These are phyloP conservation scores for Guadua angustifolia DNA, from an alignment of 176 grass and related monocot species.

Conservation along the genomic window DNA sequence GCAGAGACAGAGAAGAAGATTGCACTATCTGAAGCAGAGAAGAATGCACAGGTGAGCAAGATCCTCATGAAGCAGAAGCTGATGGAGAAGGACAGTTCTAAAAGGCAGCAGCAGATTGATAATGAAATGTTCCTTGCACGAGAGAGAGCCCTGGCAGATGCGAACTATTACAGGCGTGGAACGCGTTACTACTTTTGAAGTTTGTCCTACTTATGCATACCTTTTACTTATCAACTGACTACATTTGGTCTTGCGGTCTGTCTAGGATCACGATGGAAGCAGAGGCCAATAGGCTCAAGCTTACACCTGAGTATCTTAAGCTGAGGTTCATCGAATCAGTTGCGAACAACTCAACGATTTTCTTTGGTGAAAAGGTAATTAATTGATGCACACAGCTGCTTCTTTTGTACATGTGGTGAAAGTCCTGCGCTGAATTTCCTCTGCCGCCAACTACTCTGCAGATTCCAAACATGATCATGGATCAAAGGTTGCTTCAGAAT, in stretches of 20 bases:
- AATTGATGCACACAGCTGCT: not conserved
- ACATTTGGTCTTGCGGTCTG: conserved; percentile 33
- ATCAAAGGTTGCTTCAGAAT: conserved; percentile 43
- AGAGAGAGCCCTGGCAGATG: conserved; percentile 82
- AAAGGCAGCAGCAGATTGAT: conserved; percentile 87
- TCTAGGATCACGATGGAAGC: conserved; percentile 87
- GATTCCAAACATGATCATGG: conserved; percentile 46
- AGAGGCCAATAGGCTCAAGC: conserved; percentile 90
- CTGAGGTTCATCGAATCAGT: conserved; percentile 95
- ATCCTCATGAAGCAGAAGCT: conserved; percentile 98
- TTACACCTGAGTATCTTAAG: conserved; percentile 89
- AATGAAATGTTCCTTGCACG: conserved; percentile 95
- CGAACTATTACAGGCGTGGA: conserved; percentile 73
- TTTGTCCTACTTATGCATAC: not conserved
- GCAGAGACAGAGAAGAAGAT: conserved; percentile 98
- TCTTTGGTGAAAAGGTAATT: conserved; percentile 92
- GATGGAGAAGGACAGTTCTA: conserved; percentile 90
- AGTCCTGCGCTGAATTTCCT: conserved; percentile 31
- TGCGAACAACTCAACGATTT: conserved; percentile 95
- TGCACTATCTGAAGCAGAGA: conserved; percentile 94
- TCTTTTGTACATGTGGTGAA: conserved; percentile 22
- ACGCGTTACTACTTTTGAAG: conserved; percentile 20
- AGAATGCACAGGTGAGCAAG: conserved; percentile 91
- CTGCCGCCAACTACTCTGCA: not conserved
- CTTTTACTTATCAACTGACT: not conserved